A percentile compares a stretch with the other conserved stretches of the same genome.
These are phyloP conservation scores for Sarcocystis neurona DNA, from an alignment of 169 alveolate genomes.

Conservation along the genomic window DNA sequence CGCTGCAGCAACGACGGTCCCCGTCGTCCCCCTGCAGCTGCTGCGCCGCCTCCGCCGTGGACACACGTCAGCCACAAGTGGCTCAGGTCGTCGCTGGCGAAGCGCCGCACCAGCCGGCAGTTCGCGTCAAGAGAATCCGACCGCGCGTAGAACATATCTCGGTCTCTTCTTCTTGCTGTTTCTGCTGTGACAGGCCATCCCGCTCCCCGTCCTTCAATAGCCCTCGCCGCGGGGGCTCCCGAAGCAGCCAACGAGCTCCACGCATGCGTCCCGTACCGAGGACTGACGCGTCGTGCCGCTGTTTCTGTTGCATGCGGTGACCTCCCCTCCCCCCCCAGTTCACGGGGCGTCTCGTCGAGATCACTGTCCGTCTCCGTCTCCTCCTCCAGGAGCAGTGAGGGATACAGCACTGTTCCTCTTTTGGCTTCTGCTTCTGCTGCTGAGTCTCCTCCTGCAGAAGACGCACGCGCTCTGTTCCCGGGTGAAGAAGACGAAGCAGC, in stretches of 20 bases:
- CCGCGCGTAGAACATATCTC: background rate
- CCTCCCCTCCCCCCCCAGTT: too few relatives aligned
- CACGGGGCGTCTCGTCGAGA: too few relatives aligned
- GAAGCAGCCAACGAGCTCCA: background rate
- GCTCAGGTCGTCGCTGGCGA: constrained; percentile 28
- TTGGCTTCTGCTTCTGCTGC: too few relatives aligned
- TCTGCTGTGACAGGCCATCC: background rate
- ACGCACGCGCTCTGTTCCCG: too few relatives aligned
- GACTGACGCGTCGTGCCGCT: background rate
- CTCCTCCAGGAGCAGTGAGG: too few relatives aligned
- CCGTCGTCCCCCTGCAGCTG: background rate
- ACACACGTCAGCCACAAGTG: constrained; percentile 30
- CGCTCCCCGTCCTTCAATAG: background rate
- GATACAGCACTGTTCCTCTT: too few relatives aligned
- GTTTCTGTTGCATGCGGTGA: too few relatives aligned
- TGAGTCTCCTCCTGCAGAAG: too few relatives aligned
- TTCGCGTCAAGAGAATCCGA: background rate
- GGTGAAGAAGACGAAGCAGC: too few relatives aligned
- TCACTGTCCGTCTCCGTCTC: too few relatives aligned
- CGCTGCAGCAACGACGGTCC: background rate
- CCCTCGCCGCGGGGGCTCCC: background rate
- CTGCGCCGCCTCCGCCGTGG: background rate
- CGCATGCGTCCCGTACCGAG: background rate
- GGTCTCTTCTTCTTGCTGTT: background rate
- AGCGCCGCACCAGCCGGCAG: background rate